These are phyloP conservation scores for Calendula officinalis DNA, from an alignment of 129 eudicot genomes.

Conservation along the genomic window DNA sequence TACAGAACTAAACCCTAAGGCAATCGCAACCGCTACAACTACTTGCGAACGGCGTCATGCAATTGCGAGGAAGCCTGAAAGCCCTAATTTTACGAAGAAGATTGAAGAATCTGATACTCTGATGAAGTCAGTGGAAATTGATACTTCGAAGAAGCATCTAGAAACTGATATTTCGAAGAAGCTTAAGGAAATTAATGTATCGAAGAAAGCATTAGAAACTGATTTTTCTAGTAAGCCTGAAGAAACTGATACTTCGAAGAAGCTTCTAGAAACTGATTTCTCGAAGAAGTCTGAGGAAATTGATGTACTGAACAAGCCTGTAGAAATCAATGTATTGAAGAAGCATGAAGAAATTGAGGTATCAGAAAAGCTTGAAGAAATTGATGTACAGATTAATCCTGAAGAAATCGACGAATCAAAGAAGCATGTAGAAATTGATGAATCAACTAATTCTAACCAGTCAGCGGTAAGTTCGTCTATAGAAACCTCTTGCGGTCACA, in stretches of 20 bases:
- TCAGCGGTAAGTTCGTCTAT: not conserved
- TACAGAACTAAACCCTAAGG: conserved; percentile 21
- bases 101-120: not conserved
- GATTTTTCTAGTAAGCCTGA: not conserved
- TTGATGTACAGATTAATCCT: too few species aligned
- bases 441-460: too few species aligned
- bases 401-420: too few species aligned
- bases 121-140: not conserved
- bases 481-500: not conserved
- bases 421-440: too few species aligned
- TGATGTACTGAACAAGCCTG: conserved; percentile 1
- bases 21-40: not conserved
- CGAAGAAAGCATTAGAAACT: not conserved
- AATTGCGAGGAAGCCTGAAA: not conserved
- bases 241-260: conserved; percentile 7
- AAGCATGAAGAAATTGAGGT: not conserved
- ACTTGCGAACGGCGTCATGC: conserved; percentile 1
- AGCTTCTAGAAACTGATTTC: not conserved
- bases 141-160: not conserved
- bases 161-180: conserved; percentile 2
- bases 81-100: not conserved
- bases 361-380: not conserved
- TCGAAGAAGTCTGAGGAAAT: conserved; percentile 11
- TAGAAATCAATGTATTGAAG: too few species aligned
- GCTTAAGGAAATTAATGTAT: not conserved